Base-by-base conservation (phyloP, 2,329 filamentous ascomycete species). In the Pestalotiopsis sp. region DNA sequence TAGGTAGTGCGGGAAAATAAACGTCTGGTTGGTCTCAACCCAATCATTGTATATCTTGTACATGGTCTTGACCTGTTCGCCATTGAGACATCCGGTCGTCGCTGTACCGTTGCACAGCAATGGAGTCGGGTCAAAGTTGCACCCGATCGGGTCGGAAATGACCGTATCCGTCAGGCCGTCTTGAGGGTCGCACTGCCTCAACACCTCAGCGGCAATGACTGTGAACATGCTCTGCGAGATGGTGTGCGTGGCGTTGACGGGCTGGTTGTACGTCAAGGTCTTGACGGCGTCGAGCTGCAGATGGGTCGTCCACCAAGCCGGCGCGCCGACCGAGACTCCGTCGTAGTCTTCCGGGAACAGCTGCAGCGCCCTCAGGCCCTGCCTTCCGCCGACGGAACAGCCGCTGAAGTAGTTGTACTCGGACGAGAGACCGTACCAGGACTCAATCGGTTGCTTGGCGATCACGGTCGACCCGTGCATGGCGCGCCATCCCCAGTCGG, bases 301-400 rank as follows among this genome's bases (percentile, higher is more conserved):
- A 72, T 86, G 83, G 58, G 77, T 81, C 0, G 81, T 85, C 79
- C 84, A 87, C 84, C 85, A 87, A 0, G 85, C 85, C 14, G 83
- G 80, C 1, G 78, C 80, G 0, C 85, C 86, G 7, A 87, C 82
- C 0, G 89, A 76, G n/a, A 87, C 82, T 13, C 87, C 88, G 70
- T 90, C 86, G 68, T 89, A 89, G 67, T 86, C 85, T 17, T 86
- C 83, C 0, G 87, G 86, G 69, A 83, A 84, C 23, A 81, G 72
- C 72, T 90, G 83, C 3, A 86, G 79, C 68, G 87, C 83, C 65
- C 84, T 85, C 12, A 89, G 77, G 11, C 88, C 88, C 76, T 90
- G 87, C 0, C 88, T 80, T 0, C 89, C 89, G 27, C 89, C 88
- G 0, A 87, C 89, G 0, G 86, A 89, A 74, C 88, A 90, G 52